These are phyloP conservation scores for Tuber umbilicatum DNA, from an alignment of 495 filamentous ascomycete genomes.

Conservation along the genomic window DNA sequence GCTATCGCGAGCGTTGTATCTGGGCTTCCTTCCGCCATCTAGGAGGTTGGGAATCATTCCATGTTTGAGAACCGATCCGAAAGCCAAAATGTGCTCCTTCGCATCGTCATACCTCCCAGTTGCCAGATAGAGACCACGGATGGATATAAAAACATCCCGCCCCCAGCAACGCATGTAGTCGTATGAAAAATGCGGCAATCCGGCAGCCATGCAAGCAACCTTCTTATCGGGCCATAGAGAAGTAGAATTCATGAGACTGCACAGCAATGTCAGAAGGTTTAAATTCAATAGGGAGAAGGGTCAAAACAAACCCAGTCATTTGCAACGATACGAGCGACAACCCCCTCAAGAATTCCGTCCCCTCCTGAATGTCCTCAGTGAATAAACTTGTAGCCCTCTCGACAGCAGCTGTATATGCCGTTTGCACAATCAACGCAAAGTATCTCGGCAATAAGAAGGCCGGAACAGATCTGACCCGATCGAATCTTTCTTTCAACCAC, in stretches of 20 bases:
- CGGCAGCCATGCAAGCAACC: constrained; percentile 84
- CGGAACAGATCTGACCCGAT: constrained; percentile 73
- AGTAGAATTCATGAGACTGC: constrained; percentile 66
- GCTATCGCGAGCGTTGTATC: constrained; percentile 96
- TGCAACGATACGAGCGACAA: constrained; percentile 86
- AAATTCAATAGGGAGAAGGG: background rate
- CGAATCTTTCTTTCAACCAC: constrained; percentile 79
- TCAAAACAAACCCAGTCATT: constrained; percentile 56
- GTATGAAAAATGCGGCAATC: constrained; percentile 87
- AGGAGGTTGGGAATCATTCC: constrained; percentile 98
- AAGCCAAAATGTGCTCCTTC: constrained; percentile 87
- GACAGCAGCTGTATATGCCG: constrained; percentile 75
- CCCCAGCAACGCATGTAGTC: constrained; percentile 98
- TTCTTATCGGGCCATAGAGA: constrained; percentile 79
- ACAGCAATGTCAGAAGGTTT: background rate
- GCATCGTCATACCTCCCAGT: constrained; percentile 84
- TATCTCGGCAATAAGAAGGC: constrained; percentile 87
- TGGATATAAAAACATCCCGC: constrained; percentile 90
- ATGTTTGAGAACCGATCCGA: constrained; percentile 94
- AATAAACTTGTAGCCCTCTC: constrained; percentile 72
- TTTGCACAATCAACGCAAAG: constrained; percentile 81
- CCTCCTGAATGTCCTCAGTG: constrained; percentile 64
- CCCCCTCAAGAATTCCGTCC: constrained; percentile 77
- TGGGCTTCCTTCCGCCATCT: constrained; percentile 71
- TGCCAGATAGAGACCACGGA: constrained; percentile 79